phyloP scores from a whole-genome alignment of 805 yeast species.

The Cyberlindnera maclurae region DNA sequence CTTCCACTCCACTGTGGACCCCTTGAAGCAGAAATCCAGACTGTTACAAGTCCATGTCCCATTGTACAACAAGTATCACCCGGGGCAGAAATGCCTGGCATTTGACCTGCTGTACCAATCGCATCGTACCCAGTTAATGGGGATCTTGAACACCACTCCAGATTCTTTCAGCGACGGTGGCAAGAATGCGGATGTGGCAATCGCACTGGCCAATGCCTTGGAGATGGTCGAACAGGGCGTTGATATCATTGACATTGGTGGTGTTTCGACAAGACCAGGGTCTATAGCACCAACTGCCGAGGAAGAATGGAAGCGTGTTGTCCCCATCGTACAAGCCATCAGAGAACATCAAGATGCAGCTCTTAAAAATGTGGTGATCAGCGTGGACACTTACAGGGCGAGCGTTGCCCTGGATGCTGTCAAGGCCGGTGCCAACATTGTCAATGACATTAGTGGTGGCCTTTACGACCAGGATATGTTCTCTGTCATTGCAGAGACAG shows the following conservation, averaged over 20 bases:
- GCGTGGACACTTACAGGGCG: conserved; percentile 85
- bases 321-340: conserved; percentile 61
- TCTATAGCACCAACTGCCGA: conserved; percentile 50
- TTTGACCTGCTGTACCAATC: conserved; percentile 40
- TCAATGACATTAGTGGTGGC: conserved; percentile 89
- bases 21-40: conserved; percentile 41
- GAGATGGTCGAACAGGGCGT: conserved; percentile 54
- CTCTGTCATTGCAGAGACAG: conserved; percentile 55
- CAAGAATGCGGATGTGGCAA: conserved; percentile 28
- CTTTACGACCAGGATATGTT: conserved; percentile 60
- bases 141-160: conserved; percentile 82
- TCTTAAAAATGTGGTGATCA: conserved; percentile 44
- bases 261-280: conserved; percentile 90
- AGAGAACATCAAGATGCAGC: conserved; percentile 34
- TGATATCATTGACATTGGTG: conserved; percentile 86
- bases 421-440: conserved; percentile 76
- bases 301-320: conserved; percentile 66
- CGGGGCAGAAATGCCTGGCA: conserved; percentile 21
- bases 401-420: conserved; percentile 66
- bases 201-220: conserved; percentile 39
- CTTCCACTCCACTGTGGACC: conserved; percentile 28
- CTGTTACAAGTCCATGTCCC: conserved; percentile 48
- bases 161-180: conserved; percentile 96
- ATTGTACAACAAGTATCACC: conserved; percentile 21
- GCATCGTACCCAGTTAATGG: conserved; percentile 69